These are phyloP conservation scores for Penicillium macrosclerotiorum DNA, from an alignment of 495 filamentous ascomycete genomes.

Conservation along the genomic window DNA sequence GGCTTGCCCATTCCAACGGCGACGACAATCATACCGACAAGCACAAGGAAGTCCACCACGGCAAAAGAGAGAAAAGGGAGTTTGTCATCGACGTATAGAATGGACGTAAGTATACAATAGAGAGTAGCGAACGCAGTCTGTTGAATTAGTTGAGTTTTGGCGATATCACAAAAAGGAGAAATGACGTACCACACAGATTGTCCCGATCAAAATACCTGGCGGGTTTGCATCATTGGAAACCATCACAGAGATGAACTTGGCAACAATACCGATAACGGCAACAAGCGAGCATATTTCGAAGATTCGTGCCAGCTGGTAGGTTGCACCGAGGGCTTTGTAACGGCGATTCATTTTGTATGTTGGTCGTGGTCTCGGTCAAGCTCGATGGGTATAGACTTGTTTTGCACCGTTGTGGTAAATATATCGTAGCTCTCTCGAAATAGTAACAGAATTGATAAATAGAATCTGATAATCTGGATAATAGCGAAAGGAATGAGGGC, in stretches of 20 bases:
- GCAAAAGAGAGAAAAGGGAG: constrained; percentile 69
- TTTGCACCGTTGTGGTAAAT: too few relatives aligned
- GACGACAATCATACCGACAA: constrained; percentile 70
- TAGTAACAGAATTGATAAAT: too few relatives aligned
- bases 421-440: too few relatives aligned
- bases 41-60: constrained; percentile 61
- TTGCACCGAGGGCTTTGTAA: constrained; percentile 74
- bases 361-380: too few relatives aligned
- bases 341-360: constrained; percentile 23
- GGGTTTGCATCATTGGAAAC: constrained; percentile 59
- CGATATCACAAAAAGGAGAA: neutral
- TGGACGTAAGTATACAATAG: constrained; percentile 71
- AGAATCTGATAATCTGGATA: too few relatives aligned
- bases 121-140: constrained; percentile 74
- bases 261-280: constrained; percentile 73
- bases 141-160: neutral
- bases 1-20: constrained; percentile 76
- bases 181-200: constrained; percentile 72
- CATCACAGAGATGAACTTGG: constrained; percentile 81
- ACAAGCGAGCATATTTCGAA: constrained; percentile 73
- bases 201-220: constrained; percentile 72
- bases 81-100: constrained; percentile 73
- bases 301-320: constrained; percentile 69
- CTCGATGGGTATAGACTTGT: too few relatives aligned
- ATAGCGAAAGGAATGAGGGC: too few relatives aligned